Evolutionary conservation across 169 alveolate genomes (phyloP).

Genomic region (Cystoisospora suis): DNA sequence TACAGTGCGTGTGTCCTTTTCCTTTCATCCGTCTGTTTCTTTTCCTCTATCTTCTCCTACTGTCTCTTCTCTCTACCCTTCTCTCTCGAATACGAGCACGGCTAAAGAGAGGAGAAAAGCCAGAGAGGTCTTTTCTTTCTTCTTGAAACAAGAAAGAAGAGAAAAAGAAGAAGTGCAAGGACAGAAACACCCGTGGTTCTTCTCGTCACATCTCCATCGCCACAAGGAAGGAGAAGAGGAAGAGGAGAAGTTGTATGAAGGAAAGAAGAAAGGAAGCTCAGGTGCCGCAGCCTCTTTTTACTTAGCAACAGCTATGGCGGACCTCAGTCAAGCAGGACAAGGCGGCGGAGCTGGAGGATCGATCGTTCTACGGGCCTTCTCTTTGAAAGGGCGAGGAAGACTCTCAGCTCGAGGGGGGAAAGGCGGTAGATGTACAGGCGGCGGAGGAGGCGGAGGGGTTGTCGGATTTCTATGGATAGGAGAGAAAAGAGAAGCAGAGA

Average conservation of each 20-base stretch:
- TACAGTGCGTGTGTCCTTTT: no score
- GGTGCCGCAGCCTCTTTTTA: not conserved
- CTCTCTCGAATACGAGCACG: no score
- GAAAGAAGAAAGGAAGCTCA: not conserved
- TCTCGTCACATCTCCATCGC: no score
- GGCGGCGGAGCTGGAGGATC: constrained; percentile 67
- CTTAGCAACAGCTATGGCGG: not conserved
- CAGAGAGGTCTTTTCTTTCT: no score
- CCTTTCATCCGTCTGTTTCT: no score
- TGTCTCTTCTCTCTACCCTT: no score
- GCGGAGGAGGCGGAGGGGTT: constrained; percentile 65
- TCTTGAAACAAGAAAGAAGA: no score
- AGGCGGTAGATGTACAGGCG: constrained; percentile 64
- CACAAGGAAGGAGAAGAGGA: constrained; percentile 5
- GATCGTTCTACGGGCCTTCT: constrained; percentile 24
- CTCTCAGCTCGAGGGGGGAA: constrained; percentile 54
- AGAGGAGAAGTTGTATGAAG: not conserved
- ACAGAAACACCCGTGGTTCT: no score
- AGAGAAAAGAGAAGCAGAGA: no score
- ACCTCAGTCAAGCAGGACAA: constrained; percentile 14
- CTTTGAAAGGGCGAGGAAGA: constrained; percentile 45
- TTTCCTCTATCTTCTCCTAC: no score
- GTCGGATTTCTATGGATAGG: constrained; percentile 46
- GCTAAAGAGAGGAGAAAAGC: no score
- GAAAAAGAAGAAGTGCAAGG: no score